phyloP scores from a whole-genome alignment of 1,284 basidiomycete genomes.

The Gymnopus androsaceus region DNA sequence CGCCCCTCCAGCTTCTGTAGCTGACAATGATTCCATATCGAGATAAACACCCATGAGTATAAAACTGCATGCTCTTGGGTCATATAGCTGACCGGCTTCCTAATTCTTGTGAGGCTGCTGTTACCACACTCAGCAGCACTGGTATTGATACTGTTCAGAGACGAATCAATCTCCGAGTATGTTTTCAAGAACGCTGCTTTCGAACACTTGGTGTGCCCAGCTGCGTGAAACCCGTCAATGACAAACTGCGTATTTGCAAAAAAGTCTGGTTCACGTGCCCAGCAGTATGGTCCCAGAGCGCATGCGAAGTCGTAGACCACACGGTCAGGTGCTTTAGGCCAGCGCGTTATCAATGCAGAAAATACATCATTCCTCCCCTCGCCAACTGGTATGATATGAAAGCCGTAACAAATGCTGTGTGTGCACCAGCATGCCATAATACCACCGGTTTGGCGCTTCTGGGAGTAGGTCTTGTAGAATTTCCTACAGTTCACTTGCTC shows the following conservation, averaged over 20 bases:
- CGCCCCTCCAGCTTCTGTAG: neutral
- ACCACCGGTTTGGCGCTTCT: neutral
- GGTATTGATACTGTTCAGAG: slow-evolving; percentile 28
- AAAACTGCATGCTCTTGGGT: slow-evolving; percentile 29
- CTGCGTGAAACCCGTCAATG: slow-evolving; percentile 29
- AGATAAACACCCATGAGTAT: slow-evolving; percentile 33
- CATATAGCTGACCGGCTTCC: slow-evolving; percentile 40
- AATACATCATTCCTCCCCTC: slow-evolving; percentile 22
- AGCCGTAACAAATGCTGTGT: slow-evolving; percentile 33
- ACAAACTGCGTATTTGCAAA: slow-evolving; percentile 33
- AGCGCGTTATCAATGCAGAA: no score
- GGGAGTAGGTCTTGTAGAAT: no score
- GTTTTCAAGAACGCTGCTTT: slow-evolving; percentile 28
- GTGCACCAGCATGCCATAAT: slow-evolving; percentile 27
- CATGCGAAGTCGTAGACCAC: slow-evolving; percentile 34
- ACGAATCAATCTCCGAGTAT: slow-evolving; percentile 25
- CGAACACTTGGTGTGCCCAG: slow-evolving; percentile 31
- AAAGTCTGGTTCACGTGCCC: slow-evolving; percentile 29
- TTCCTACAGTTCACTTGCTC: neutral
- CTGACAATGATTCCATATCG: slow-evolving; percentile 29
- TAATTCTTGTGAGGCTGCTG: slow-evolving; percentile 28
- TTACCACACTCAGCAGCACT: slow-evolving; percentile 41
- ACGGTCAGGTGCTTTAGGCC: slow-evolving; percentile 21
- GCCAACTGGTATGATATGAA: slow-evolving; percentile 29
- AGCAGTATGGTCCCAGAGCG: slow-evolving; percentile 33